These are phyloP conservation scores for Penicillium frequentans DNA, from an alignment of 2,329 filamentous ascomycete species.

Conservation along the genomic window DNA sequence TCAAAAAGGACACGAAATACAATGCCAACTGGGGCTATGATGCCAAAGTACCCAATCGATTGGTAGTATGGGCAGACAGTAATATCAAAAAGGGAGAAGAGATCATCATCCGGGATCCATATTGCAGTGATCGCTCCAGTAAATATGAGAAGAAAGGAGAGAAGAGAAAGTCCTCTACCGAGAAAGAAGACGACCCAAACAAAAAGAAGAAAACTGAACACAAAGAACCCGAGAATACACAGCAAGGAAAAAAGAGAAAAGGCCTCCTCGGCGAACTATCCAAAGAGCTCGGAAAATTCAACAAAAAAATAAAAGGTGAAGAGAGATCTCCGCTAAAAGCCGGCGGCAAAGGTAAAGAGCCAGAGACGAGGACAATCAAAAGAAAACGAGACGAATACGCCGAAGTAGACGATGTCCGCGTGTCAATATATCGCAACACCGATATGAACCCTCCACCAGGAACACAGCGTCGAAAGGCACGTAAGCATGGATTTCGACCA, in stretches of 20 bases:
- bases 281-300: no score
- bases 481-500: background rate
- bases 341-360: background rate
- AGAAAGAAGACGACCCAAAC: background rate
- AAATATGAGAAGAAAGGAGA: background rate
- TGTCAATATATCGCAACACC: background rate
- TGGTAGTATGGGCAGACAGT: slow-evolving; percentile 29
- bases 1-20: slow-evolving; percentile 28
- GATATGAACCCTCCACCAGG: background rate
- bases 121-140: background rate
- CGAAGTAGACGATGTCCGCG: background rate
- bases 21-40: slow-evolving; percentile 36
- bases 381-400: background rate
- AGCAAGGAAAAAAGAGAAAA: background rate
- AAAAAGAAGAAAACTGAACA: background rate
- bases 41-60: slow-evolving; percentile 26
- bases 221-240: background rate
- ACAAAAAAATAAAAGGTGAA: background rate
- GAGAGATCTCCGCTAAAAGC: background rate
- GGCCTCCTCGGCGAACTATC: no score
- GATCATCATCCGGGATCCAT: slow-evolving; percentile 24
- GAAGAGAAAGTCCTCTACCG: background rate
- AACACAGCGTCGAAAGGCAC: background rate
- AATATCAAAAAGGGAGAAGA: slow-evolving; percentile 27
- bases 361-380: background rate